phyloP scores from a whole-genome alignment of 805 yeast genomes.

The Ogataea thermomethanolica region DNA sequence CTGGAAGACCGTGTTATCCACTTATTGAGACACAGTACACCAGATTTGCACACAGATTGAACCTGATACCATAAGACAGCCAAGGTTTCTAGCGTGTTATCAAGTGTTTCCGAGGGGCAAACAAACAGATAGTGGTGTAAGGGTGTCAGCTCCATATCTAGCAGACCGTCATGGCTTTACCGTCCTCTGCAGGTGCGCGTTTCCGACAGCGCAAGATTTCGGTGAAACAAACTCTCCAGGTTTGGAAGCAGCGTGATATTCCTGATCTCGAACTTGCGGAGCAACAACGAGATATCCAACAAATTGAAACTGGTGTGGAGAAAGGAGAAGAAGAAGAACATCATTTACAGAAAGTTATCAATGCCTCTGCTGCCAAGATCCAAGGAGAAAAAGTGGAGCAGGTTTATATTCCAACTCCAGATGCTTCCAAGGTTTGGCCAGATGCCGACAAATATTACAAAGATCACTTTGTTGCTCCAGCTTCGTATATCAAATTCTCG shows the following conservation, averaged over 20 bases:
- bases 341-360: conserved; percentile 87
- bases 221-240: conserved; percentile 80
- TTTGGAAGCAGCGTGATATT: conserved; percentile 72
- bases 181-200: conserved; percentile 54
- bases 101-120: conserved; percentile 5
- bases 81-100: conserved; percentile 5
- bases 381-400: conserved; percentile 48
- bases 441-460: conserved; percentile 72
- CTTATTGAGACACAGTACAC: not conserved
- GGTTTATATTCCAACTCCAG: conserved; percentile 94
- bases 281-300: conserved; percentile 81
- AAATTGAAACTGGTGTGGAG: conserved; percentile 96
- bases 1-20: conserved; percentile 3
- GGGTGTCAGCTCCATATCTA: conserved; percentile 2
- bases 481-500: conserved; percentile 78
- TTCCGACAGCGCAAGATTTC: conserved; percentile 94
- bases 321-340: conserved; percentile 97
- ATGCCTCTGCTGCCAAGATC: conserved; percentile 69
- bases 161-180: conserved; percentile 9
- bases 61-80: not conserved
- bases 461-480: conserved; percentile 67
- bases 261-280: conserved; percentile 76
- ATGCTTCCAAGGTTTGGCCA: conserved; percentile 79
- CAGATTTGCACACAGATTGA: conserved; percentile 2
- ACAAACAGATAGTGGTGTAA: conserved; percentile 6